Evolutionary conservation across 1,139 yeast genomes (phyloP).

Genomic region (Kurtzmaniella quercitrusa): DNA sequence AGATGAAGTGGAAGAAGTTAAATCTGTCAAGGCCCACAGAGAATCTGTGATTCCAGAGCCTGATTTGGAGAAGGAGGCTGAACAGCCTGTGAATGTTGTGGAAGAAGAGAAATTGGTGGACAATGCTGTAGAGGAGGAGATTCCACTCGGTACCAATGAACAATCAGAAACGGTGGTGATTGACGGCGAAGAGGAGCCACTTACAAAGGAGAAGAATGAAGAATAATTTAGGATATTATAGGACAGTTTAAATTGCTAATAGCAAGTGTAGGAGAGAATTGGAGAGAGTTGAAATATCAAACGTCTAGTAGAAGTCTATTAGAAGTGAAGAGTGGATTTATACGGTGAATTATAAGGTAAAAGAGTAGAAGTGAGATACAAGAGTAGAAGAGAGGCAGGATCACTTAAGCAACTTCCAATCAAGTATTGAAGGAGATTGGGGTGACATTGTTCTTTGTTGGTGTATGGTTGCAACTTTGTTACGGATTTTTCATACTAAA

Average conservation of each 20-base stretch:
- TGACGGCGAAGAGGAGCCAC: background rate
- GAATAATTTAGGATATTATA: background rate
- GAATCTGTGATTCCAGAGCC: background rate
- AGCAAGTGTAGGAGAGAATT: background rate
- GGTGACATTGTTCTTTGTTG: too few relatives aligned
- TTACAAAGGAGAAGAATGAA: background rate
- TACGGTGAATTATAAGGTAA: too few relatives aligned
- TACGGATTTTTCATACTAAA: too few relatives aligned
- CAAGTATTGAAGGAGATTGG: too few relatives aligned
- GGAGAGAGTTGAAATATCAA: too few relatives aligned
- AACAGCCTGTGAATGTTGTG: background rate
- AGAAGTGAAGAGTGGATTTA: too few relatives aligned
- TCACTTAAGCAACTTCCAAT: too few relatives aligned
- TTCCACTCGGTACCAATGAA: background rate
- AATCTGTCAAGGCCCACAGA: background rate
- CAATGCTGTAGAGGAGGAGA: background rate
- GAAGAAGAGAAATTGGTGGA: background rate
- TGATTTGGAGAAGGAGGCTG: background rate
- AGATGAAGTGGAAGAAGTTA: background rate
- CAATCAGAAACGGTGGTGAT: background rate
- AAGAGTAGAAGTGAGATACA: too few relatives aligned
- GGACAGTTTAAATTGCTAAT: background rate
- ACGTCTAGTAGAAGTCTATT: too few relatives aligned
- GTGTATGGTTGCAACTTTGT: too few relatives aligned
- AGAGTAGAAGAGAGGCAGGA: too few relatives aligned